Evolutionary conservation across 2,329 filamentous ascomycete genomes (phyloP).

Genomic region (Stromatinia cepivora): DNA sequence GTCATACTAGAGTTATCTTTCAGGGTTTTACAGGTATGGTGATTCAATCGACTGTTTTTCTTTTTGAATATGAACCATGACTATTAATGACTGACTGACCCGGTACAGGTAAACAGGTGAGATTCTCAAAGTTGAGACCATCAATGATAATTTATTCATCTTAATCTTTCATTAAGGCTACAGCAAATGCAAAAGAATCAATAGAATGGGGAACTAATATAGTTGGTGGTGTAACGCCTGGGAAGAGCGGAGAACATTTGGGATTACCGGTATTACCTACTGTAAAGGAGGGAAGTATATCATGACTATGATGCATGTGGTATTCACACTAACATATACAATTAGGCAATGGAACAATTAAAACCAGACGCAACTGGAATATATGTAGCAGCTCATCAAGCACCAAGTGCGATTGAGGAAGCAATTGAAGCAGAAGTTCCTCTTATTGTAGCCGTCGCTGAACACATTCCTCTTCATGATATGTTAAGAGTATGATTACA

Average conservation of each 20-base stretch:
- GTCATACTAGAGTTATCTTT: slow-evolving; percentile 66
- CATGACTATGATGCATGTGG: not conserved
- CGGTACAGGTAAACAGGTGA: slow-evolving; percentile 37
- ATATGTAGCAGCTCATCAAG: slow-evolving; percentile 75
- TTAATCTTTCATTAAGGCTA: slow-evolving; percentile 52
- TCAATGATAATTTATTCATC: not conserved
- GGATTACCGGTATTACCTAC: slow-evolving; percentile 70
- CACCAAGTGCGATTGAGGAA: slow-evolving; percentile 72
- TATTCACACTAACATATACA: slow-evolving; percentile 9
- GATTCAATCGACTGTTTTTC: not conserved
- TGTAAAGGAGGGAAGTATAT: slow-evolving; percentile 53
- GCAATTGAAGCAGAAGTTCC: slow-evolving; percentile 76
- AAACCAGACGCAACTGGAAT: slow-evolving; percentile 78
- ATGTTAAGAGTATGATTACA: slow-evolving; percentile 58
- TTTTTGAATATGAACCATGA: not conserved
- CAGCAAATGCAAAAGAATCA: slow-evolving; percentile 74
- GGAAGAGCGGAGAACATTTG: slow-evolving; percentile 68
- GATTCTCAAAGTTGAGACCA: slow-evolving; percentile 27
- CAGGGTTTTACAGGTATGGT: slow-evolving; percentile 66
- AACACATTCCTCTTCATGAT: slow-evolving; percentile 74
- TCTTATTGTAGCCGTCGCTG: slow-evolving; percentile 72
- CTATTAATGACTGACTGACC: not conserved
- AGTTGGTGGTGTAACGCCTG: slow-evolving; percentile 75
- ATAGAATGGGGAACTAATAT: slow-evolving; percentile 78
- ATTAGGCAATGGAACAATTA: slow-evolving; percentile 65